Evolutionary conservation across 1,284 basidiomycete genomes (phyloP).

Genomic region (Puccinia hordei): DNA sequence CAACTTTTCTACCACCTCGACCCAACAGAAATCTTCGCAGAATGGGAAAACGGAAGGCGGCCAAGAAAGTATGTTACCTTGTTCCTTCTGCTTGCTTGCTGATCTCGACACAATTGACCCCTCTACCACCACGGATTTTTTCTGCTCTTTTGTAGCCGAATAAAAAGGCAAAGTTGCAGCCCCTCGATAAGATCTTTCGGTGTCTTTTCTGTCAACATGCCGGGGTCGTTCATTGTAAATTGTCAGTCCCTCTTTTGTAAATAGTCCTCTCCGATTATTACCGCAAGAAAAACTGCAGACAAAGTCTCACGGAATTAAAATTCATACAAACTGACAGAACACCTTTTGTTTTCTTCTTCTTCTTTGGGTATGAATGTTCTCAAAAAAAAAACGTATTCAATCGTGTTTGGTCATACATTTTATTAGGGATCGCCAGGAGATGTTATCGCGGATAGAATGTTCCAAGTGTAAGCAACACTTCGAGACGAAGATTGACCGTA

Average conservation of each 20-base stretch:
- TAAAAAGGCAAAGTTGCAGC: conserved; percentile 45
- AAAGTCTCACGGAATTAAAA: too few relatives aligned
- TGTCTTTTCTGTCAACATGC: conserved; percentile 50
- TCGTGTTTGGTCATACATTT: not conserved
- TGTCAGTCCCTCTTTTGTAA: conserved; percentile 25
- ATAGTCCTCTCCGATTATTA: too few relatives aligned
- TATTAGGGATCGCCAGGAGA: conserved; percentile 49
- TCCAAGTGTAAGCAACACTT: conserved; percentile 44
- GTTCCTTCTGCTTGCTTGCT: too few relatives aligned
- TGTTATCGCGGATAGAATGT: conserved; percentile 46
- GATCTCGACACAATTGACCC: too few relatives aligned
- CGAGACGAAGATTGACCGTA: conserved; percentile 50
- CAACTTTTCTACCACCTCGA: too few relatives aligned
- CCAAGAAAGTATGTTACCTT: conserved; percentile 33
- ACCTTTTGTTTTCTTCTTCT: too few relatives aligned
- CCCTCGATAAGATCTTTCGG: conserved; percentile 47
- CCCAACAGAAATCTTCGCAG: not conserved
- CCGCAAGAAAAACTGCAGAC: too few relatives aligned
- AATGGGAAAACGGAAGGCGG: conserved; percentile 51
- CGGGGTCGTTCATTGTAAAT: conserved; percentile 48
- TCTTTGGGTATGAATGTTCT: too few relatives aligned
- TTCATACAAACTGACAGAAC: too few relatives aligned
- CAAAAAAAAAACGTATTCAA: too few relatives aligned
- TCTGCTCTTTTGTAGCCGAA: conserved; percentile 15
- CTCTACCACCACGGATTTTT: too few relatives aligned